Evolutionary conservation across 495 filamentous ascomycete genomes (phyloP).

Genomic region (Tetracladium setigerum): DNA sequence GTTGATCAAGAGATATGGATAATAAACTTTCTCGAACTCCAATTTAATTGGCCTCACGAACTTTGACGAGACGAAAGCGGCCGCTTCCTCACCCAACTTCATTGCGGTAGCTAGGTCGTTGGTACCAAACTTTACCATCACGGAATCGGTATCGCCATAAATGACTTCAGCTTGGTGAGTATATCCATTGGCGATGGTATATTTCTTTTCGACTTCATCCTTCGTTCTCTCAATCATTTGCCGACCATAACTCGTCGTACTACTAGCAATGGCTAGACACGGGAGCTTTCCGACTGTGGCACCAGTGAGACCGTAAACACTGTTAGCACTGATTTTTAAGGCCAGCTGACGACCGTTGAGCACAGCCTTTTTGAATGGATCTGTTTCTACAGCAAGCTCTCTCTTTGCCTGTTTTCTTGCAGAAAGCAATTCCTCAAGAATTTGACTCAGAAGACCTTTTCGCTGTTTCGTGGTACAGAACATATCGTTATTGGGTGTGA

Average conservation of each 20-base stretch:
- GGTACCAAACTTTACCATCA: conserved; percentile 98
- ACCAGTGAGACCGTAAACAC: conserved; percentile 95
- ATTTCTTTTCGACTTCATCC: conserved; percentile 79
- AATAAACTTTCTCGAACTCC: conserved; percentile 99
- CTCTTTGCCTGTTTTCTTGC: conserved; percentile 92
- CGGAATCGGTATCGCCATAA: conserved; percentile 98
- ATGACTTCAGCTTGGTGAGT: conserved; percentile 91
- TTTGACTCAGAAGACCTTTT: conserved; percentile 89
- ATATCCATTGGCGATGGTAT: conserved; percentile 91
- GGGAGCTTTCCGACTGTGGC: conserved; percentile 94
- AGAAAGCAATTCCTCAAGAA: conserved; percentile 83
- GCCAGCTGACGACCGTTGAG: conserved; percentile 95
- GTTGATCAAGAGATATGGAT: conserved; percentile 97
- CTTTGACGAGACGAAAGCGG: conserved; percentile 77
- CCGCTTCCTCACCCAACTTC: conserved; percentile 89
- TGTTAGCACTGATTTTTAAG: conserved; percentile 95
- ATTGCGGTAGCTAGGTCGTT: conserved; percentile 77
- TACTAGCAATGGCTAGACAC: conserved; percentile 91
- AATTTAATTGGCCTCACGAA: conserved; percentile 96
- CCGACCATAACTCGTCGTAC: conserved; percentile 89
- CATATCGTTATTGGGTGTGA: conserved; percentile 89
- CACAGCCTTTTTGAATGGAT: conserved; percentile 95
- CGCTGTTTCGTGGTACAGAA: conserved; percentile 83
- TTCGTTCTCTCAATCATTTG: conserved; percentile 99
- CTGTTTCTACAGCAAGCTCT: conserved; percentile 84